These are phyloP conservation scores for Taphrina deformans DNA, from an alignment of 1,139 yeast species.

Conservation along the genomic window DNA sequence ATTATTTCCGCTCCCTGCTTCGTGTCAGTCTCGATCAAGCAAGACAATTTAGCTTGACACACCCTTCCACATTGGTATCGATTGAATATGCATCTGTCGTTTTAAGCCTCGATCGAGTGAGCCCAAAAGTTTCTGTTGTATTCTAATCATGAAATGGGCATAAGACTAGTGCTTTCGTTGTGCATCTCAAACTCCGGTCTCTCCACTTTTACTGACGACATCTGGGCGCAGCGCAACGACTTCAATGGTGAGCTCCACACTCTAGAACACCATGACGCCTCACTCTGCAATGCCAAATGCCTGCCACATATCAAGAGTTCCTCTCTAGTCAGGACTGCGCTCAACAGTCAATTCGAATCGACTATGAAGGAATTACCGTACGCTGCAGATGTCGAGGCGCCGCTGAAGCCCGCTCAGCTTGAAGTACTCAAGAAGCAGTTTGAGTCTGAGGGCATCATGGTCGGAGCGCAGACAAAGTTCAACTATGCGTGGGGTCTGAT, in stretches of 20 bases:
- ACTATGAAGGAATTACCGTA: constrained; percentile 24
- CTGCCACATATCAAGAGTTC: not conserved
- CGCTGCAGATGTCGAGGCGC: constrained; percentile 43
- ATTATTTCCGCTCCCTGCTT: constrained; percentile 72
- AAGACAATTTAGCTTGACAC: not conserved
- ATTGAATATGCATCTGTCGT: constrained; percentile 23
- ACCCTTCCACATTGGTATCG: constrained; percentile 33
- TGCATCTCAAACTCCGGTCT: not conserved
- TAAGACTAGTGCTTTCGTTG: not conserved
- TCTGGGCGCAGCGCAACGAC: not conserved
- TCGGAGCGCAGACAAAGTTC: constrained; percentile 79
- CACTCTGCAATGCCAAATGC: not conserved
- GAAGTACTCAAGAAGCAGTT: constrained; percentile 75
- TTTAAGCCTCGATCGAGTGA: not conserved
- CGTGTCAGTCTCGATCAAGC: not conserved
- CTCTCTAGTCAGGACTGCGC: too few relatives aligned
- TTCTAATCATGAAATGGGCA: not conserved
- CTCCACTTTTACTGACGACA: constrained; percentile 4
- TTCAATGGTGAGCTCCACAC: not conserved
- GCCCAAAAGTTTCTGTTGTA: not conserved
- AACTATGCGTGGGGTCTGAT: constrained; percentile 96
- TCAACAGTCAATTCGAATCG: too few relatives aligned
- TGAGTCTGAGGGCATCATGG: constrained; percentile 74
- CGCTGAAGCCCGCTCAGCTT: constrained; percentile 73
- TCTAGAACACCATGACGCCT: not conserved